These are phyloP conservation scores for barley (Hordeum vulgare) DNA, from an alignment of 176 grass and related monocot species.

Conservation along the genomic window DNA sequence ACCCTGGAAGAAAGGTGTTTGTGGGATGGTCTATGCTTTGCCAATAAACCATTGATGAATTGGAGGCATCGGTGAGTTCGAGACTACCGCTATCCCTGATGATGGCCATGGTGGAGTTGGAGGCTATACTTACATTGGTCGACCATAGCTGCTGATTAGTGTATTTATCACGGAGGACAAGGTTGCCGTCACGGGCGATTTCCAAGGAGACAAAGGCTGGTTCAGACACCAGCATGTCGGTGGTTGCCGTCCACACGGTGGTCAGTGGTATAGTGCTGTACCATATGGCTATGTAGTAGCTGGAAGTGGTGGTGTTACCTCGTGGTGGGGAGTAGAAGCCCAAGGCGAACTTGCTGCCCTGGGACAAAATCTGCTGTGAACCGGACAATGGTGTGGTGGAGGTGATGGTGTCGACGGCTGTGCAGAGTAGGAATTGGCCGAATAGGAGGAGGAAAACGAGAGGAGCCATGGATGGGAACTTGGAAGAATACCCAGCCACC, in stretches of 20 bases:
- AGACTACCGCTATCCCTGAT: too few relatives aligned
- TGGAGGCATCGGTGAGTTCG: slow-evolving; percentile 34
- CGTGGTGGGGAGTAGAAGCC: slow-evolving; percentile 50
- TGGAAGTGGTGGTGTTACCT: slow-evolving; percentile 3
- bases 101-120: neutral
- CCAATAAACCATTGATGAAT: slow-evolving; percentile 52
- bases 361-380: slow-evolving; percentile 46
- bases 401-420: slow-evolving; percentile 50
- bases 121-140: slow-evolving; percentile 29
- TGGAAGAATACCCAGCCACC: neutral
- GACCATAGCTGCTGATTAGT: slow-evolving; percentile 47
- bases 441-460: slow-evolving; percentile 26
- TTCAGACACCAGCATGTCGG: slow-evolving; percentile 27
- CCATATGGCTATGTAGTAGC: slow-evolving; percentile 85
- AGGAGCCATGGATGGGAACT: slow-evolving; percentile 29
- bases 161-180: slow-evolving; percentile 52
- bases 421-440: slow-evolving; percentile 19
- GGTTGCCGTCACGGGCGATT: slow-evolving; percentile 47
- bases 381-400: slow-evolving; percentile 41
- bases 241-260: slow-evolving; percentile 54
- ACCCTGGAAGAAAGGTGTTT: slow-evolving; percentile 51
- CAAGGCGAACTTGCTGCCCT: slow-evolving; percentile 36
- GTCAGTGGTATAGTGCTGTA: slow-evolving; percentile 48
- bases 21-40: slow-evolving; percentile 63
- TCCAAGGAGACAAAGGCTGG: slow-evolving; percentile 17